Evolutionary conservation across 169 alveolate species (phyloP).

Genomic region (Eimeria falciformis): DNA sequence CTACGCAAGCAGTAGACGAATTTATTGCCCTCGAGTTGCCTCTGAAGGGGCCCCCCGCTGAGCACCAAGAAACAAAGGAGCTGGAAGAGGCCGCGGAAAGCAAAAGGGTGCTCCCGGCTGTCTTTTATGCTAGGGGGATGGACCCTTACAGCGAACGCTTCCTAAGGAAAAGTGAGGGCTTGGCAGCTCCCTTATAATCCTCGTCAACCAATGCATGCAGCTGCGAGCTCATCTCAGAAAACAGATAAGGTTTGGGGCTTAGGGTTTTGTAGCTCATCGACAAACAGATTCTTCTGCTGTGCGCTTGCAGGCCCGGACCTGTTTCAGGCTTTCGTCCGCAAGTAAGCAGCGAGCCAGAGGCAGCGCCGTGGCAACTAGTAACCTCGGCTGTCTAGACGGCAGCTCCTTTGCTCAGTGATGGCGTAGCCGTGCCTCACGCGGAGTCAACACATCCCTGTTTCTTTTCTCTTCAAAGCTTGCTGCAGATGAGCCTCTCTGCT

Average conservation of each 20-base stretch:
- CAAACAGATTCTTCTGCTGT: neutral
- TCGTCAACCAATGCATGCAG: too few relatives aligned
- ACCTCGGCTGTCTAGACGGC: too few relatives aligned
- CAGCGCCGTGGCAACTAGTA: too few relatives aligned
- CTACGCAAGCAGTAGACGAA: neutral
- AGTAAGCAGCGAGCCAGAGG: too few relatives aligned
- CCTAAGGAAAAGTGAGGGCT: neutral
- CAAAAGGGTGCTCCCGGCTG: neutral
- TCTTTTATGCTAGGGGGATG: neutral
- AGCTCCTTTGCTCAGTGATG: too few relatives aligned
- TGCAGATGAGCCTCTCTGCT: too few relatives aligned
- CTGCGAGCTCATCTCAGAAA: too few relatives aligned
- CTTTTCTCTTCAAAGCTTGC: too few relatives aligned
- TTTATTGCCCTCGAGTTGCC: constrained; percentile 1
- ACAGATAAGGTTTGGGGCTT: constrained; percentile 2
- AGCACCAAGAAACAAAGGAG: neutral
- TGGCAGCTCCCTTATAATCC: too few relatives aligned
- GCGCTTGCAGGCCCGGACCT: constrained; percentile 31
- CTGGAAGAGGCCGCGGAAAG: neutral
- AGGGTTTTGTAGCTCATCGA: neutral
- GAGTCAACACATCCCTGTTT: too few relatives aligned
- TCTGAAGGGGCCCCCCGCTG: constrained; percentile 5
- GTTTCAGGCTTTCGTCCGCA: constrained; percentile 29
- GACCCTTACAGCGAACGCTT: constrained; percentile 30
- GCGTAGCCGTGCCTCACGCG: too few relatives aligned